Evolutionary conservation across 1,284 basidiomycete species (phyloP), one percentile per base, ranked within the genome.

Genomic region (Cutaneotrichosporon sp.): DNA sequence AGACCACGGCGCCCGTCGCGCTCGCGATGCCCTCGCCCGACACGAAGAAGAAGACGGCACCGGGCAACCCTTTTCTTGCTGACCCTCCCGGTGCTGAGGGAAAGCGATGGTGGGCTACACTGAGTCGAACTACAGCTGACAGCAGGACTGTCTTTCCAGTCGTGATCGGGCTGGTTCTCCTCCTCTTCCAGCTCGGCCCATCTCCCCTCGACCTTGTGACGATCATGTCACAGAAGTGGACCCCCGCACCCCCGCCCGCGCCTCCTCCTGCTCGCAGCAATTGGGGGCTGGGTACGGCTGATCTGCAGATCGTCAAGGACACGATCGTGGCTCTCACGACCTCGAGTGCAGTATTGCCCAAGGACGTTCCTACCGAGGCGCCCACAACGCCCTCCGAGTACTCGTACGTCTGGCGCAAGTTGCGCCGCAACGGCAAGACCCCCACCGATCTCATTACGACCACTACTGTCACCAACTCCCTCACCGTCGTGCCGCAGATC

Each of bases 231-330:
- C 54, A 47, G 10, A n/a, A 16, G 5, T 38, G 55, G 31, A n/a
- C n/a, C 9, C 13, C 45, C 1, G 47, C 25, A 3, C 6, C 47
- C 13, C 16, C 49, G 2, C 10, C 57, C 22, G 22, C 42, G 5
- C 22, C 57, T 27, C 36, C 45, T 2, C 57, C 49, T 4, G 8
- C 34, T 11, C 25, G 33, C 45, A 14, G 18, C 27, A 25, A 42
- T n/a, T 56, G 53, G 50, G 11, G 1, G 20, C 38, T 49, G n/a
- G 33, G 49, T n/a, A n/a, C n/a, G 24, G 24, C 42, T 20, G 58
- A 59, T n/a, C 47, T 59, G 22, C 50, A 52, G 42, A 36, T 59
- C 14, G 50, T 59, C 5, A 58, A 54, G 42, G 45, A 63, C n/a
- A 45, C 62, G 5, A 27, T 63, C 14, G 54, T 54, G 0, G 49